Evolutionary conservation across 2,329 filamentous ascomycete genomes (phyloP).

Genomic region (Beauveria medogensis): DNA sequence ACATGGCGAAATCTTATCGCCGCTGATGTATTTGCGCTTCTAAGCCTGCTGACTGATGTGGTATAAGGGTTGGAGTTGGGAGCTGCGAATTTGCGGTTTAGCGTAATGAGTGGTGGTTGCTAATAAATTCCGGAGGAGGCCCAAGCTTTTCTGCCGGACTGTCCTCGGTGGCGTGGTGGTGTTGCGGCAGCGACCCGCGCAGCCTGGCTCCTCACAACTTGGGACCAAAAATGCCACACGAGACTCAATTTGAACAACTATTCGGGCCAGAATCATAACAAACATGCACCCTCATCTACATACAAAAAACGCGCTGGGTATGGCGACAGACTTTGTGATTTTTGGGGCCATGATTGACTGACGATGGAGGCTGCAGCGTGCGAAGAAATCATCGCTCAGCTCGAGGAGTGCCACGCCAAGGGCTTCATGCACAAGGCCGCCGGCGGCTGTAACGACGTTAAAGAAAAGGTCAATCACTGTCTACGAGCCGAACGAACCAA

Average conservation of each 20-base stretch:
- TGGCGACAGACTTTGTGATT: neutral
- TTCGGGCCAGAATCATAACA: conserved; percentile 8
- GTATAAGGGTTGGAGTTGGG: neutral
- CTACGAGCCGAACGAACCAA: conserved; percentile 73
- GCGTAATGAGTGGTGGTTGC: conserved; percentile 1
- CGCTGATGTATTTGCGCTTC: neutral
- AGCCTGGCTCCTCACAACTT: neutral
- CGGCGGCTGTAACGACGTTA: conserved; percentile 84
- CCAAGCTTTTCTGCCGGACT: conserved; percentile 20
- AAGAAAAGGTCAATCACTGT: conserved; percentile 77
- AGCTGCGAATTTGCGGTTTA: neutral
- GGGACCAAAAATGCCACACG: neutral
- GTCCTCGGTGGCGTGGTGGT: neutral
- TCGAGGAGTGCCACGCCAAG: conserved; percentile 89
- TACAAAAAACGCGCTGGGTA: conserved; percentile 85
- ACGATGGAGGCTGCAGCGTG: conserved; percentile 57
- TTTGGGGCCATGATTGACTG: conserved; percentile 8
- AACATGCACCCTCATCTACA: conserved; percentile 97
- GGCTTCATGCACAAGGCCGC: conserved; percentile 89
- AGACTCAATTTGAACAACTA: neutral
- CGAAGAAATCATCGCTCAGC: conserved; percentile 84
- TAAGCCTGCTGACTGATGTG: neutral
- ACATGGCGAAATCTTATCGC: conserved; percentile 29
- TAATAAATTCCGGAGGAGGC: conserved; percentile 18
- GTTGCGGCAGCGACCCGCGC: neutral